phyloP scores from a whole-genome alignment of 1,139 yeast species.

The Torulaspora globosa region DNA sequence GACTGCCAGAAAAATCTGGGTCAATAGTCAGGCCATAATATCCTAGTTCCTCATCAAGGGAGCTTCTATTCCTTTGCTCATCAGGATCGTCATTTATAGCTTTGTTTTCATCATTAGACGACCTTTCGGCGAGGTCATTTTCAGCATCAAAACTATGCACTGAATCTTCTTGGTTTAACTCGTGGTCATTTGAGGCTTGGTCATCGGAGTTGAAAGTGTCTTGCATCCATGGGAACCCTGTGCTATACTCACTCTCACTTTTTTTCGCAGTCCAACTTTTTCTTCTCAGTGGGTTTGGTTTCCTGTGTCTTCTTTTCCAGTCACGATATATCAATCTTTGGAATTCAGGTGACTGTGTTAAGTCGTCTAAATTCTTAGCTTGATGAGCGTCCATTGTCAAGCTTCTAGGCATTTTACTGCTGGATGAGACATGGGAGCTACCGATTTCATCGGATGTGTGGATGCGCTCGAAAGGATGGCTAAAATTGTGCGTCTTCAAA shows the following conservation, averaged over 20 bases:
- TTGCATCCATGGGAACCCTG: constrained; percentile 9
- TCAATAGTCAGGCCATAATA: constrained; percentile 27
- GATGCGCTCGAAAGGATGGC: constrained; percentile 5
- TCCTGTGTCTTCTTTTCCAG: constrained; percentile 30
- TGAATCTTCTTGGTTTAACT: constrained; percentile 12
- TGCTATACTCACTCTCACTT: constrained; percentile 6
- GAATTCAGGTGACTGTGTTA: constrained; percentile 45
- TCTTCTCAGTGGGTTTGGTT: constrained; percentile 22
- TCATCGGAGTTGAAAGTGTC: constrained; percentile 12
- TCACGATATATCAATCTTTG: constrained; percentile 40
- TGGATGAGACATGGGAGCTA: not conserved
- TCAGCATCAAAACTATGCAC: constrained; percentile 19
- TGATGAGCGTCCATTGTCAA: constrained; percentile 24
- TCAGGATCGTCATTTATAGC: constrained; percentile 6
- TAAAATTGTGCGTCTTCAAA: not conserved
- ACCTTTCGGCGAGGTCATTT: constrained; percentile 28
- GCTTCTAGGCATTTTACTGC: constrained; percentile 8
- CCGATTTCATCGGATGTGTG: constrained; percentile 9
- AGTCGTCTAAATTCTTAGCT: constrained; percentile 25
- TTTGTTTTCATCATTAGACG: constrained; percentile 11
- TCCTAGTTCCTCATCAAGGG: constrained; percentile 24
- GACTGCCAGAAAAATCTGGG: constrained; percentile 12
- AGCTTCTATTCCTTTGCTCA: constrained; percentile 1
- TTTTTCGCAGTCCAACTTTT: constrained; percentile 19
- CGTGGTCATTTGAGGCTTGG: constrained; percentile 9